phyloP scores from a whole-genome alignment of 1,139 yeast genomes.

The Taiozyma sp. region DNA sequence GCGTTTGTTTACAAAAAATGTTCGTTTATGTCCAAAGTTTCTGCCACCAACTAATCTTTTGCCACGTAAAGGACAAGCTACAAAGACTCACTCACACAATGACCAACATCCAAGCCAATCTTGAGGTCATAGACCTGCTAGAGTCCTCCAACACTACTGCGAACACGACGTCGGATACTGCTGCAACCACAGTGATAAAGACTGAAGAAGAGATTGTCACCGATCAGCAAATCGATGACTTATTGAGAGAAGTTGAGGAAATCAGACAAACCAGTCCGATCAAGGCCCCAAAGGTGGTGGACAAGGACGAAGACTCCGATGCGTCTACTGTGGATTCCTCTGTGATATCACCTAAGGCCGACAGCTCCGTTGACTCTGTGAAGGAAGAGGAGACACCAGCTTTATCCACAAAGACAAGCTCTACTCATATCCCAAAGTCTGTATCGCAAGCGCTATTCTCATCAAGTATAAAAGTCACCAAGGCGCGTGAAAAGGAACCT shows the following conservation, averaged over 20 bases:
- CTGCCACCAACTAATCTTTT: not conserved
- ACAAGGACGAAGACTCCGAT: slow-evolving; percentile 1
- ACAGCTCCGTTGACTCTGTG: slow-evolving; percentile 10
- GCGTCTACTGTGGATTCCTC: slow-evolving; percentile 4
- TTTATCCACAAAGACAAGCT: not conserved
- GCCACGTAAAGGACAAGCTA: not conserved
- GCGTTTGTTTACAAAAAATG: not conserved
- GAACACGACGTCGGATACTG: not conserved
- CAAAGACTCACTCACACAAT: not conserved
- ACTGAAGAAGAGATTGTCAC: slow-evolving; percentile 12
- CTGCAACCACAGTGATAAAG: slow-evolving; percentile 2
- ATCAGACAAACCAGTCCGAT: slow-evolving; percentile 19
- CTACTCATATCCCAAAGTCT: slow-evolving; percentile 19
- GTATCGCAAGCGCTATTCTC: slow-evolving; percentile 24
- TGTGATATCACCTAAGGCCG: not conserved
- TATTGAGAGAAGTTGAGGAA: slow-evolving; percentile 21
- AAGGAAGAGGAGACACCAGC: not conserved
- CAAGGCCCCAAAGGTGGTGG: not conserved
- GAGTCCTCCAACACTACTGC: not conserved
- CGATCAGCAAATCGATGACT: slow-evolving; percentile 23
- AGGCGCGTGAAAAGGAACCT: slow-evolving; percentile 20
- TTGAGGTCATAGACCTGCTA: not conserved
- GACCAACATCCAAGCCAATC: not conserved
- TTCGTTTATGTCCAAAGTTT: not conserved
- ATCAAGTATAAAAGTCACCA: slow-evolving; percentile 21